Conservation (phyloP, 805 yeast species). For the Lachancea cidri region DNA sequence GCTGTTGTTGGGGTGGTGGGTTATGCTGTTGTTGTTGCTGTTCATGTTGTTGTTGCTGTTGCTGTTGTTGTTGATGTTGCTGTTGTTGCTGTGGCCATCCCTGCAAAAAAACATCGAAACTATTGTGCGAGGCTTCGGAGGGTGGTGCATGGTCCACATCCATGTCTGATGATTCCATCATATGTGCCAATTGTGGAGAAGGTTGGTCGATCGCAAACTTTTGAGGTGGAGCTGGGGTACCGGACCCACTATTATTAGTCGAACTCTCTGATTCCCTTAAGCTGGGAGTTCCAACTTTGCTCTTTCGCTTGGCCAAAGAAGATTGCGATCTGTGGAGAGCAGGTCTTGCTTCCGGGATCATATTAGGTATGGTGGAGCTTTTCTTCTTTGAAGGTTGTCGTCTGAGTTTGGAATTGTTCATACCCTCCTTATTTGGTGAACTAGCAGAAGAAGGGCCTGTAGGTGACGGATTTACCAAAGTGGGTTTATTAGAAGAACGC, state of each 20-base stretch:
- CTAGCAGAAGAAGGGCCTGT: not conserved
- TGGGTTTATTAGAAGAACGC: constrained; percentile 37
- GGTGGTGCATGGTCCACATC: constrained; percentile 3
- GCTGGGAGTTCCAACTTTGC: not conserved
- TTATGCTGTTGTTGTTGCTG: not conserved
- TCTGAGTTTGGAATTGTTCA: constrained; percentile 1
- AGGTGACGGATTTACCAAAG: constrained; percentile 1
- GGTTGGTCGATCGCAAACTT: not conserved
- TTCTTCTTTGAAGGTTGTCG: constrained; percentile 5
- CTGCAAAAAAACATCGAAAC: not conserved
- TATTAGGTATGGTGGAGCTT: not conserved
- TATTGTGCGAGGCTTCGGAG: not conserved
- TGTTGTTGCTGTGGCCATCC: not conserved
- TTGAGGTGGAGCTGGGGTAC: constrained; percentile 7
- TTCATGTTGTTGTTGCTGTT: constrained; percentile 1
- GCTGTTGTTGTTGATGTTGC: not conserved
- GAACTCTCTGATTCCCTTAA: constrained; percentile 2
- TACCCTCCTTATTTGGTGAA: constrained; percentile 2
- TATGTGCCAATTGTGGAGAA: not conserved
- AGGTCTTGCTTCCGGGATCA: constrained; percentile 2
- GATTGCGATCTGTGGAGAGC: constrained; percentile 1
- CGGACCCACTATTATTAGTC: constrained; percentile 10
- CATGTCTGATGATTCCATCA: constrained; percentile 4
- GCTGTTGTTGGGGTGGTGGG: not conserved
- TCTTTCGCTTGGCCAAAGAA: constrained; percentile 3